Conservation (phyloP, 331 rosid genomes). For the Dryas integrifolia region DNA sequence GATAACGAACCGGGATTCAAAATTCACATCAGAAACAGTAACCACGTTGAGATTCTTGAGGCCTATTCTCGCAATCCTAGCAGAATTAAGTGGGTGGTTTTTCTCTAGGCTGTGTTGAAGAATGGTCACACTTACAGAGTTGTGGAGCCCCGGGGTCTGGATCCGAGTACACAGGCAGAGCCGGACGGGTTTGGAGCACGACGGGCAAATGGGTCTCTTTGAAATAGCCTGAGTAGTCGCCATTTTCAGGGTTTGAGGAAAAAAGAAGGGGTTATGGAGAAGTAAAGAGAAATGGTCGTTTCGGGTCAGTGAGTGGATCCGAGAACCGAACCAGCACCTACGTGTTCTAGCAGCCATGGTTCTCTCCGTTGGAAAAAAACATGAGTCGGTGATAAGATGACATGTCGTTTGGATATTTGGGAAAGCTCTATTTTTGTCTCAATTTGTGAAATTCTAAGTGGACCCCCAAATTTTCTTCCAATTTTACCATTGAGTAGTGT, state of each 20-base stretch:
- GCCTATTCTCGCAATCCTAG: conserved; percentile 65
- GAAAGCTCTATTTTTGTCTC: too few relatives aligned
- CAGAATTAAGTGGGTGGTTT: conserved; percentile 75
- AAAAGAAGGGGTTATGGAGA: conserved; percentile 5
- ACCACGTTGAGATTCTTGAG: conserved; percentile 51
- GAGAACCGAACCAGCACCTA: neutral
- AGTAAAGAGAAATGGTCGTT: conserved; percentile 9
- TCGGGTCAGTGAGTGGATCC: conserved; percentile 12
- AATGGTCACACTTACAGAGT: conserved; percentile 57
- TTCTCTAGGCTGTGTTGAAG: conserved; percentile 66
- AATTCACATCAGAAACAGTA: conserved; percentile 64
- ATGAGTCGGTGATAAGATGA: neutral
- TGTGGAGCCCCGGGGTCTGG: conserved; percentile 40
- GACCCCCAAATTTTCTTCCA: too few relatives aligned
- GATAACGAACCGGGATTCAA: conserved; percentile 44
- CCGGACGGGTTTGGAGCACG: conserved; percentile 64
- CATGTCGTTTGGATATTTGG: neutral
- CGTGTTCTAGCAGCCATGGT: neutral
- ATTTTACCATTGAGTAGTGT: too few relatives aligned
- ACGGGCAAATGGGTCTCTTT: conserved; percentile 59
- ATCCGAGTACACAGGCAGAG: conserved; percentile 70
- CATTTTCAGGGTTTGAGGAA: conserved; percentile 32
- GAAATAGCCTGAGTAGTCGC: conserved; percentile 33
- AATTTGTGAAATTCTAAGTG: too few relatives aligned
- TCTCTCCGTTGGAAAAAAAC: neutral